These are phyloP conservation scores for Sequoia sempervirens DNA, from an alignment of 75 land plant species.

Conservation along the genomic window DNA sequence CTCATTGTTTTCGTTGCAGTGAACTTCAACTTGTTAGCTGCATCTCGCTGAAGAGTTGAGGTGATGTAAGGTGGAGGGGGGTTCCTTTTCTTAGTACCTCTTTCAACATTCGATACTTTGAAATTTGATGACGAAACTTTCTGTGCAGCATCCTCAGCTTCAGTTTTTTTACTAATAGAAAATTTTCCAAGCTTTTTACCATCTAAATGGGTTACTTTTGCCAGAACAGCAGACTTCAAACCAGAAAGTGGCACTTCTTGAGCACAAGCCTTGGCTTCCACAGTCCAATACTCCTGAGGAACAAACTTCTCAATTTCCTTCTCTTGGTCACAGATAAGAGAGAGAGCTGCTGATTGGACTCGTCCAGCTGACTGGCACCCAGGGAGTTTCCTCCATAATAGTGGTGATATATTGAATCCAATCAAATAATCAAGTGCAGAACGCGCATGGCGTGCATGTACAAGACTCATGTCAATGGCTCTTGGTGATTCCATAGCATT, in stretches of 20 bases:
- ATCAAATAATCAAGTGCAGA: conserved; percentile 97
- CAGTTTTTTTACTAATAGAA: conserved; percentile 41
- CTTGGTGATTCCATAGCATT: conserved; percentile 70
- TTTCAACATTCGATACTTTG: conserved; percentile 50
- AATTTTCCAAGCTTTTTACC: conserved; percentile 74
- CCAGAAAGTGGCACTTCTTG: conserved; percentile 8
- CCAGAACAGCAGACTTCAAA: conserved; percentile 8
- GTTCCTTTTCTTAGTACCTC: conserved; percentile 30
- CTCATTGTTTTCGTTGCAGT: conserved; percentile 77
- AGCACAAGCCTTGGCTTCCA: conserved; percentile 37
- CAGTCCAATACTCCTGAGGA: conserved; percentile 87
- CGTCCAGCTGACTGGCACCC: conserved; percentile 98
- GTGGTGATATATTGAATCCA: conserved; percentile 90
- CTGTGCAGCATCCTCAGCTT: conserved; percentile 50
- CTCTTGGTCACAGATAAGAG: conserved; percentile 88
- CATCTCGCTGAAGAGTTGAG: conserved; percentile 95
- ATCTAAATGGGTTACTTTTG: conserved; percentile 55
- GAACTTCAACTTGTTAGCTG: conserved; percentile 73
- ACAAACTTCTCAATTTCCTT: conserved; percentile 78
- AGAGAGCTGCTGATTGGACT: conserved; percentile 94
- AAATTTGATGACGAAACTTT: conserved; percentile 34
- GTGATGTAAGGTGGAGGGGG: conserved; percentile 90
- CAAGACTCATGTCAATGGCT: conserved; percentile 65
- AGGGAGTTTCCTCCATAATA: conserved; percentile 94
- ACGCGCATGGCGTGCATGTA: conserved; percentile 88